Evolutionary conservation across 2,329 filamentous ascomycete species (phyloP).

Genomic region (Sporothrix inflata): DNA sequence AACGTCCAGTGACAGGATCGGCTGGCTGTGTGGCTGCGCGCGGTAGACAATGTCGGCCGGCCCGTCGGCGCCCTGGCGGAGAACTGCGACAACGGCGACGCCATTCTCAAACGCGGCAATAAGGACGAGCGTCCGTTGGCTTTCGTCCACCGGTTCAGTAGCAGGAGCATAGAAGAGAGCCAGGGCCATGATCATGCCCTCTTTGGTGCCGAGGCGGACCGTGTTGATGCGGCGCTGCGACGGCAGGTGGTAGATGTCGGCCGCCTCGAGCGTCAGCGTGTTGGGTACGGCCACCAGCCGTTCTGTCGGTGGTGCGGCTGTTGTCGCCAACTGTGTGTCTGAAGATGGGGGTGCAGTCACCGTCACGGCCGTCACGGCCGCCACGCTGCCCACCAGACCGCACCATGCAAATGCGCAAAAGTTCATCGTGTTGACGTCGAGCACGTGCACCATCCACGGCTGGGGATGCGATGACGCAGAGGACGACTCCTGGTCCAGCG

Average conservation of each 20-base stretch:
- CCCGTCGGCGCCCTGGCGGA: constrained; percentile 42
- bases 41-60: constrained; percentile 62
- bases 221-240: constrained; percentile 69
- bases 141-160: constrained; percentile 39
- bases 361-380: neutral
- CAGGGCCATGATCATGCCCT: constrained; percentile 90
- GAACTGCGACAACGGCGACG: constrained; percentile 66
- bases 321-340: neutral
- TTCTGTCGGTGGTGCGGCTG: neutral
- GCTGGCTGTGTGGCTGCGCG: constrained; percentile 73
- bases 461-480: constrained; percentile 49
- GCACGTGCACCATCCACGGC: constrained; percentile 83
- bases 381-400: constrained; percentile 24
- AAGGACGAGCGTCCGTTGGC: constrained; percentile 52
- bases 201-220: constrained; percentile 53
- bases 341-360: constrained; percentile 37
- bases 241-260: constrained; percentile 85
- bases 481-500: constrained; percentile 61
- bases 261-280: constrained; percentile 70
- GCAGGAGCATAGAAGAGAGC: constrained; percentile 54
- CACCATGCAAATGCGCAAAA: constrained; percentile 84
- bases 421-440: constrained; percentile 91
- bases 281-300: constrained; percentile 78
- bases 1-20: constrained; percentile 74
- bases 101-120: constrained; percentile 87